Evolutionary conservation across 1,284 basidiomycete genomes (phyloP), one percentile per base, ranked within the genome.

Genomic region (Cutaneotrichosporon daszewskae): DNA sequence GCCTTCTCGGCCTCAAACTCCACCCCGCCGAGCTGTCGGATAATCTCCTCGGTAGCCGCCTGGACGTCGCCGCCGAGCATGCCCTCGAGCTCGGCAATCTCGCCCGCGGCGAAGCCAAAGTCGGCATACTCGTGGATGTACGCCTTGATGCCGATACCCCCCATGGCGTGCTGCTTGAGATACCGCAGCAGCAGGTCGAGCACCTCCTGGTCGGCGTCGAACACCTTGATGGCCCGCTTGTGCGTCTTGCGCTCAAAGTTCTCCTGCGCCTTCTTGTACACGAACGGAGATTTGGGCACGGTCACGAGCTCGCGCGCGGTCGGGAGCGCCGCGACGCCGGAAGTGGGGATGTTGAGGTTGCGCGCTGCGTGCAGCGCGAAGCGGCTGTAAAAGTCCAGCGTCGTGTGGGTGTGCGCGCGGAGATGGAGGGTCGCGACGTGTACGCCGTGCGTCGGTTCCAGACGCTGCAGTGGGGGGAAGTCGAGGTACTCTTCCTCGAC

Each of bases 261-360:
- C 74, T 98, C 91, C 72, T 96, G 91, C 17, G 79, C 77, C 72
- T 95, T 96, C 69, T 98, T 98, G 72, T 94, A 85, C 8, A 83
- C 84, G 69, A 97, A 97, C 4, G 92, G 91, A 4, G 81, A 80
- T 32, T 84, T 80, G 10, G 80, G 78, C 12, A 97, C 91, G 0
- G 94, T 96, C 82, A 87, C 90, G 9, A 96, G 74, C 8, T 79
- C 77, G 19, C 84, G 83, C 55, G 83, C 78, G 2, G 80, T 87
- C 0, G 91, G 91, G 0, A 96, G 79, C 3, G 72, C 69, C 3
- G 78, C 79, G 3, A 83, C 77, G 12, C 78, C 77, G 7, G 85
- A 83, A 16, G 81, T 77, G 1, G 94, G 89, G 36, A 97, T 89
- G 13, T 81, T 82, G 25, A 98, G 78, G 0, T 85, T 80, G 17